phyloP scores from a whole-genome alignment of 2,329 filamentous ascomycete genomes.

The Alternaria viburni region DNA sequence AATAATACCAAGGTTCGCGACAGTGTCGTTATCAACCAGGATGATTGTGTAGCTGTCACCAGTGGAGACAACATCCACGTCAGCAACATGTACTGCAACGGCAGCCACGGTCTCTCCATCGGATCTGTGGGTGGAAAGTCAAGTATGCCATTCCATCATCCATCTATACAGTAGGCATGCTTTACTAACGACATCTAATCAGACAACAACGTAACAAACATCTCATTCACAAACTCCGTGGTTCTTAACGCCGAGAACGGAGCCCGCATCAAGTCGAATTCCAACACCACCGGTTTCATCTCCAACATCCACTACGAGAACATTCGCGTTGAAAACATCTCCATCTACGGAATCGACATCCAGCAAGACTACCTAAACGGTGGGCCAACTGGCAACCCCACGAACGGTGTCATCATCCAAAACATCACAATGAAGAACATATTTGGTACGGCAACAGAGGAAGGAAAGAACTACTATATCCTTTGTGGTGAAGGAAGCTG shows the following conservation, averaged over 20 bases:
- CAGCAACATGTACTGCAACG: constrained; percentile 52
- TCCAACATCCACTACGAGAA: constrained; percentile 21
- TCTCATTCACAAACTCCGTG: constrained; percentile 56
- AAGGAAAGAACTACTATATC: constrained; percentile 55
- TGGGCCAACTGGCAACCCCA: constrained; percentile 50
- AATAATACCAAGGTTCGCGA: constrained; percentile 49
- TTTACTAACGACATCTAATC: not conserved
- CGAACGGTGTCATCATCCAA: constrained; percentile 53
- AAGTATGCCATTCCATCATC: constrained; percentile 5
- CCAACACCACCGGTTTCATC: constrained; percentile 54
- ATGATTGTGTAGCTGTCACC: constrained; percentile 64
- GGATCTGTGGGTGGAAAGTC: constrained; percentile 57
- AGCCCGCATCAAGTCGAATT: constrained; percentile 62
- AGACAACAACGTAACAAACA: constrained; percentile 39
- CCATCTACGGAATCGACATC: constrained; percentile 56
- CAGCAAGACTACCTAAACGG: constrained; percentile 59
- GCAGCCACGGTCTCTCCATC: constrained; percentile 63
- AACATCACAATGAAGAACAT: constrained; percentile 50
- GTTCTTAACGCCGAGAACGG: constrained; percentile 60
- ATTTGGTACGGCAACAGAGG: constrained; percentile 42
- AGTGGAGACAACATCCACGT: constrained; percentile 52
- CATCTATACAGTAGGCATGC: too few species aligned
- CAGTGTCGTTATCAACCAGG: constrained; percentile 61
- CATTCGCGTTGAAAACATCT: constrained; percentile 47
- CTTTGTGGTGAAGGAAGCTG: constrained; percentile 60